Evolutionary conservation across 2,329 filamentous ascomycete species (phyloP).

Genomic region (Cercospora beticola): DNA sequence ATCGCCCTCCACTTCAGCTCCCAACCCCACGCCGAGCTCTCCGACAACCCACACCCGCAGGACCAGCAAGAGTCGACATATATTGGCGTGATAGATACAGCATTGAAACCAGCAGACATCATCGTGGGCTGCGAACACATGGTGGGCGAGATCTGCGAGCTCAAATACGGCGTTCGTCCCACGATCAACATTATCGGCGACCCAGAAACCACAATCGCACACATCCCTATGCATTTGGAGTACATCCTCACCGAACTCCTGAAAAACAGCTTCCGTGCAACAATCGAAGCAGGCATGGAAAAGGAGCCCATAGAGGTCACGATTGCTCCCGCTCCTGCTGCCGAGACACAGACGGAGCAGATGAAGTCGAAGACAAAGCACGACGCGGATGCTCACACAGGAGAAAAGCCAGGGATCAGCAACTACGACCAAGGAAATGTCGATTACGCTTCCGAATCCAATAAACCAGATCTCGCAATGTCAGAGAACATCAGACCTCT

Average conservation of each 20-base stretch:
- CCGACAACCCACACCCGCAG: slow-evolving; percentile 38
- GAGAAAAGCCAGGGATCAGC: slow-evolving; percentile 29
- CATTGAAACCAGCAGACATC: slow-evolving; percentile 75
- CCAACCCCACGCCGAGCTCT: slow-evolving; percentile 65
- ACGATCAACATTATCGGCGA: slow-evolving; percentile 79
- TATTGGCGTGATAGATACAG: slow-evolving; percentile 94
- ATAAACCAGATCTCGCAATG: slow-evolving; percentile 25
- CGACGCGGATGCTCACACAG: slow-evolving; percentile 13
- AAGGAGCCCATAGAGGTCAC: slow-evolving; percentile 86
- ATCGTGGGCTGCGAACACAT: slow-evolving; percentile 84
- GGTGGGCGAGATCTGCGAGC: slow-evolving; percentile 93
- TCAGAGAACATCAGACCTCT: slow-evolving; percentile 46
- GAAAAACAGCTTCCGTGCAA: slow-evolving; percentile 95
- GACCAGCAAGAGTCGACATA: slow-evolving; percentile 55
- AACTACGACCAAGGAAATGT: slow-evolving; percentile 40
- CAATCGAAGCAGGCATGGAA: slow-evolving; percentile 78
- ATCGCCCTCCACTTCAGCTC: slow-evolving; percentile 80
- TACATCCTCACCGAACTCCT: slow-evolving; percentile 96
- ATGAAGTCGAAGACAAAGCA: slow-evolving; percentile 19
- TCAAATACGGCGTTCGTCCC: slow-evolving; percentile 89
- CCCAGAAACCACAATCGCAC: slow-evolving; percentile 83
- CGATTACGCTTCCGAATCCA: slow-evolving; percentile 36
- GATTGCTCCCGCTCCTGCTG: slow-evolving; percentile 67
- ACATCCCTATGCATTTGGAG: slow-evolving; percentile 92
- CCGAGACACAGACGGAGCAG: slow-evolving; percentile 42